phyloP scores from a whole-genome alignment of 202 grass and related monocot species.

The Saccharum hybrid region DNA sequence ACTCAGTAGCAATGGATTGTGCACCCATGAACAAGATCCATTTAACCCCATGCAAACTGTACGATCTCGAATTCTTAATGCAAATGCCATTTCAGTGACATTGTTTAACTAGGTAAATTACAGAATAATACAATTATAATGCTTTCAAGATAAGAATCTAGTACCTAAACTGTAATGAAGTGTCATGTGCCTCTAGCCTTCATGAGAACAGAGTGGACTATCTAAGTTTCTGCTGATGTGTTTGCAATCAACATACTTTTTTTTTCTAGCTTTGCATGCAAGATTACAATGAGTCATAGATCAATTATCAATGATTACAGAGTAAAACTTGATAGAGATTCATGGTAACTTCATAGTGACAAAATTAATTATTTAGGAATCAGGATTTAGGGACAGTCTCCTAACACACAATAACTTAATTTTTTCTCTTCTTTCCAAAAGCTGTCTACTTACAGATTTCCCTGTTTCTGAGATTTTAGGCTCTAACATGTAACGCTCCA shows the following conservation, averaged over 20 bases:
- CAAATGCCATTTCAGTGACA: neutral
- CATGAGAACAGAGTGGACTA: neutral
- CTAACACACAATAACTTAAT: neutral
- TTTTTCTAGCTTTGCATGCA: neutral
- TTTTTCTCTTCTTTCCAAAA: neutral
- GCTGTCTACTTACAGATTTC: neutral
- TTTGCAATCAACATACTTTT: neutral
- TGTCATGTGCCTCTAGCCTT: neutral
- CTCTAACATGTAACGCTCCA: neutral
- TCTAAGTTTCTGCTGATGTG: neutral
- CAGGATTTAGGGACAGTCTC: neutral
- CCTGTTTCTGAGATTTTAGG: neutral
- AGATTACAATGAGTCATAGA: neutral
- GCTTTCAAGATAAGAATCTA: neutral
- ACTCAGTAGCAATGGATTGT: neutral
- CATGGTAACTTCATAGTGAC: neutral
- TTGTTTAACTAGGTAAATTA: neutral
- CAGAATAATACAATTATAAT: neutral
- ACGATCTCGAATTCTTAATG: neutral
- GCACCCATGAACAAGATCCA: neutral
- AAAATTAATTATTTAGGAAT: neutral
- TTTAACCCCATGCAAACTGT: slow-evolving; percentile 9
- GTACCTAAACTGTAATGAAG: neutral
- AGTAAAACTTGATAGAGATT: neutral
- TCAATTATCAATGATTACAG: neutral